Percentiles rank a stretch among this genome's conserved stretches.
These are phyloP conservation scores for Colletotrichum sp. DNA, from an alignment of 2,329 filamentous ascomycete genomes.

Conservation along the genomic window DNA sequence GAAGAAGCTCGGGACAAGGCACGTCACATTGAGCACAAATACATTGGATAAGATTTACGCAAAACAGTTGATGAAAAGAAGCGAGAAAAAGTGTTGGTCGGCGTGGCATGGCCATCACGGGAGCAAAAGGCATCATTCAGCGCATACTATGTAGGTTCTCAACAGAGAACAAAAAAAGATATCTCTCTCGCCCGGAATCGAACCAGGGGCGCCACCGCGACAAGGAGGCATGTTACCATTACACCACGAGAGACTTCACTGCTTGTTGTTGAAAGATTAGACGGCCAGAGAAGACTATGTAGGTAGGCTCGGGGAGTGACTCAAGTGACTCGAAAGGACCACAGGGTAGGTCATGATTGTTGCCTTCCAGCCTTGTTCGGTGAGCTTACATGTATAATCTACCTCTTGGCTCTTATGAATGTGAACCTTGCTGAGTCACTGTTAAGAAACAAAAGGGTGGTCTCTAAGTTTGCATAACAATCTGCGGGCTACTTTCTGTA, in stretches of 20 bases:
- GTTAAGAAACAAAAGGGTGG: not conserved
- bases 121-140: not conserved
- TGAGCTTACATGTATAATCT: not conserved
- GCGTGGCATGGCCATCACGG: not conserved
- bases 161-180: not conserved
- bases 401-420: not conserved
- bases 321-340: too few relatives aligned
- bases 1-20: not conserved
- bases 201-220: not conserved
- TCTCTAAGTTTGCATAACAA: too few relatives aligned
- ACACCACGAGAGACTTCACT: not conserved
- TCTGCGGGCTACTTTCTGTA: too few relatives aligned
- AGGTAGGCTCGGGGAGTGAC: not conserved
- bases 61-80: rapidly evolving
- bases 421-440: not conserved
- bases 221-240: not conserved
- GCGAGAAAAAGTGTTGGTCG: rapidly evolving
- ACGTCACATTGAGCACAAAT: not conserved
- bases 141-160: not conserved
- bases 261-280: not conserved
- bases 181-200: not conserved
- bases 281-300: not conserved
- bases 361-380: not conserved
- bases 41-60: not conserved
- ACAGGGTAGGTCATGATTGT: not conserved